Evolutionary conservation across 83 land plant genomes (phyloP).

Genomic region (Larix sibirica): DNA sequence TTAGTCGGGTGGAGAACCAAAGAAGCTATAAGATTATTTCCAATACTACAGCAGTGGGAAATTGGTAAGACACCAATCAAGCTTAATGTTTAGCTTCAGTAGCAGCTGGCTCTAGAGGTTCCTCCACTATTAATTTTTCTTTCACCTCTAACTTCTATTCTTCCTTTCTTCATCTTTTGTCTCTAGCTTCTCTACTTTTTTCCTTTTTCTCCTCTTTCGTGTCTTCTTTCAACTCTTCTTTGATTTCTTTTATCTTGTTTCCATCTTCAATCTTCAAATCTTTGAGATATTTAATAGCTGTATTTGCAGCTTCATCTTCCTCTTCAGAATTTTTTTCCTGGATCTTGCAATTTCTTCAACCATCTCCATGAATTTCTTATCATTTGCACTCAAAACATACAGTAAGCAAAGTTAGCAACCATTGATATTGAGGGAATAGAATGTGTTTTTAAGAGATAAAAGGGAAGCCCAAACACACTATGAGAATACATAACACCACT

Average conservation of each 20-base stretch:
- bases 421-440: not conserved
- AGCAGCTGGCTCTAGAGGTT: too few relatives aligned
- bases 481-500: not conserved
- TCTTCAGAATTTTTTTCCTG: constrained; percentile 20
- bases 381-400: constrained; percentile 37
- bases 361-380: constrained; percentile 69
- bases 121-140: too few relatives aligned
- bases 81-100: too few relatives aligned
- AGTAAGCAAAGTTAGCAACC: not conserved
- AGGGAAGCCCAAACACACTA: not conserved
- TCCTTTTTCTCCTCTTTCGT: too few relatives aligned
- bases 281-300: constrained; percentile 15
- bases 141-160: too few relatives aligned
- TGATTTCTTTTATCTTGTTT: constrained; percentile 1
- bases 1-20: too few relatives aligned
- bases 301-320: constrained; percentile 28
- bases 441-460: not conserved
- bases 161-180: too few relatives aligned
- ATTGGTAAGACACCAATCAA: too few relatives aligned
- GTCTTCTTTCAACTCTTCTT: too few relatives aligned
- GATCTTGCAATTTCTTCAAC: constrained; percentile 60
- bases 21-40: too few relatives aligned
- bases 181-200: too few relatives aligned
- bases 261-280: constrained; percentile 22
- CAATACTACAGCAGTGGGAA: too few relatives aligned